phyloP scores from a whole-genome alignment of 148 eudicot species.

The Diospyros lotus region DNA sequence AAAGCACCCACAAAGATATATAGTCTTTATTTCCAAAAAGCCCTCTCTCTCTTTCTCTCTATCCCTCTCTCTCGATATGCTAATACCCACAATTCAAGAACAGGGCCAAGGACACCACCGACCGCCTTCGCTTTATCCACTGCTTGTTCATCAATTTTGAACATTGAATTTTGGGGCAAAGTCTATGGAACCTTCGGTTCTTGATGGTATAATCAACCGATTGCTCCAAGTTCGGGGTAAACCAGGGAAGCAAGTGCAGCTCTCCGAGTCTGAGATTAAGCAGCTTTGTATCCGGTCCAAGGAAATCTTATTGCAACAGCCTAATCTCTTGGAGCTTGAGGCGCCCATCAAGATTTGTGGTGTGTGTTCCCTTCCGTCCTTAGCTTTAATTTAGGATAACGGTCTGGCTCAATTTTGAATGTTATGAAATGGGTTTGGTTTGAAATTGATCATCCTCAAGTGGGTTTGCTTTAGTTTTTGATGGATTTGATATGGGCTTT shows the following conservation, averaged over 20 bases:
- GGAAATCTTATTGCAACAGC: slow-evolving; percentile 61
- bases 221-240: slow-evolving; percentile 52
- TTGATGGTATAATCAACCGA: slow-evolving; percentile 66
- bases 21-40: slow-evolving; percentile 7
- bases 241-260: slow-evolving; percentile 77
- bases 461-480: background rate
- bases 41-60: background rate
- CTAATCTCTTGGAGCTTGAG: slow-evolving; percentile 77
- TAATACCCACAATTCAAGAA: background rate
- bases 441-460: background rate
- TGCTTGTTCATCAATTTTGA: background rate
- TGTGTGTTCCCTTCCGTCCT: slow-evolving; percentile 10
- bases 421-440: background rate
- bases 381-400: too few species aligned
- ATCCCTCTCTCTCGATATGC: slow-evolving; percentile 15
- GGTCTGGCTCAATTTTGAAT: too few species aligned
- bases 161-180: background rate
- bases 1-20: background rate
- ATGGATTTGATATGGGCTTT: too few species aligned
- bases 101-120: background rate
- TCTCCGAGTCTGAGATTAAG: slow-evolving; percentile 76
- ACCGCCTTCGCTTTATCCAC: slow-evolving; percentile 14
- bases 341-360: slow-evolving; percentile 75
- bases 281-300: slow-evolving; percentile 59
- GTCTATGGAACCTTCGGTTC: slow-evolving; percentile 43